Evolutionary conservation across 441 rosid species (phyloP).

Genomic region (Gossypium armourianum): DNA sequence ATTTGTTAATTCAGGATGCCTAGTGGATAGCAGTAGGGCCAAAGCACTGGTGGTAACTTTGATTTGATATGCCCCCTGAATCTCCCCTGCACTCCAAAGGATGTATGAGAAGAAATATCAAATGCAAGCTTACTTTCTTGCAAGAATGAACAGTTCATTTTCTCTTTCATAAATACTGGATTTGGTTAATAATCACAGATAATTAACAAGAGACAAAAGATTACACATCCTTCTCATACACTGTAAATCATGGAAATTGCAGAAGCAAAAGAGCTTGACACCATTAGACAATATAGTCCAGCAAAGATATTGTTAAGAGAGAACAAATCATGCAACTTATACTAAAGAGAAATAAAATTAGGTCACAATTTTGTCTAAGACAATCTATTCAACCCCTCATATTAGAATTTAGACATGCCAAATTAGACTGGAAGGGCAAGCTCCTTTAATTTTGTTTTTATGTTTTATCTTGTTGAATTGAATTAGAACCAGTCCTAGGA

Average conservation of each 20-base stretch:
- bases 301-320: neutral
- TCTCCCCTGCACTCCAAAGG: slow-evolving; percentile 46
- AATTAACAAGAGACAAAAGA: neutral
- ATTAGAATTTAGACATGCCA: neutral
- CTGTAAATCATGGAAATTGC: no score
- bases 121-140: slow-evolving; percentile 3
- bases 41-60: slow-evolving; percentile 76
- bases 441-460: neutral
- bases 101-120: neutral
- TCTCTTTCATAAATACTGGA: neutral
- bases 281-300: neutral
- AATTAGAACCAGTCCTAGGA: neutral
- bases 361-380: neutral
- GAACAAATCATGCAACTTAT: neutral
- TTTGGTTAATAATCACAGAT: neutral
- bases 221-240: neutral
- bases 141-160: neutral
- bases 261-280: neutral
- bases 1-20: slow-evolving; percentile 58
- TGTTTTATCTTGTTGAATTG: neutral
- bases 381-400: neutral
- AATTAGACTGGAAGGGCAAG: neutral
- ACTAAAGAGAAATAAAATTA: neutral
- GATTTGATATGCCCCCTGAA: slow-evolving; percentile 81
- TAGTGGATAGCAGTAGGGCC: slow-evolving; percentile 60